These are phyloP conservation scores for Hura crepitans DNA, from an alignment of 441 rosid genomes.

Conservation along the genomic window DNA sequence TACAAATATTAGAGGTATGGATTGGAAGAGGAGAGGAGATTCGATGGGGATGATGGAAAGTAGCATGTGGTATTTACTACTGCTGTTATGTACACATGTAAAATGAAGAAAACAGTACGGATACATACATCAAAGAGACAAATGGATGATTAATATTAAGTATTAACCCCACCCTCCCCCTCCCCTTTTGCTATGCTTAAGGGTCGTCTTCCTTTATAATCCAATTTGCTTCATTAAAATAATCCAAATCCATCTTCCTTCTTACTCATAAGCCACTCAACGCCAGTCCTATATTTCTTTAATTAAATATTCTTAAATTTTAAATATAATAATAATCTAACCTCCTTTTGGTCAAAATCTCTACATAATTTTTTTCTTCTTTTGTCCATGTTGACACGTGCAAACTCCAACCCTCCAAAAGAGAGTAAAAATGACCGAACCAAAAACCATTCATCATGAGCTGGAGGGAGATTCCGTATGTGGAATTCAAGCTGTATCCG, in stretches of 20 bases:
- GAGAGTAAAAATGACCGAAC: background rate
- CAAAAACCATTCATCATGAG: conserved; percentile 35
- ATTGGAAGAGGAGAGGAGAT: background rate
- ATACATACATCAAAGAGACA: background rate
- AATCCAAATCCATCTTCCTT: background rate
- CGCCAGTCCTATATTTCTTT: conserved; percentile 2
- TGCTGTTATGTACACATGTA: background rate
- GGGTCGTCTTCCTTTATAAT: background rate
- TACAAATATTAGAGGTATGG: background rate
- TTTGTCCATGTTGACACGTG: conserved; percentile 29
- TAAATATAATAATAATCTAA: background rate
- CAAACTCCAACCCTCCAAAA: conserved; percentile 7
- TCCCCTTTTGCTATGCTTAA: conserved; percentile 16
- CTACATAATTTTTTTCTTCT: background rate
- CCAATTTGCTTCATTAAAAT: conserved; percentile 8
- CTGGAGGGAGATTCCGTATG: conserved; percentile 51
- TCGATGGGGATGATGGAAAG: too few species aligned
- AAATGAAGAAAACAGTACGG: conserved; percentile 8
- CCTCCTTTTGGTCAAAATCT: conserved; percentile 7
- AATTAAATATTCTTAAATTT: background rate
- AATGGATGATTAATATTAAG: background rate
- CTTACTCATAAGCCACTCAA: background rate
- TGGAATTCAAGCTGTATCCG: conserved; percentile 48
- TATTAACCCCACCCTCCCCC: conserved; percentile 3
- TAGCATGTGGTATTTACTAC: background rate